Conservation (phyloP, 495 filamentous ascomycete genomes). For the Tuber calosporum region DNA sequence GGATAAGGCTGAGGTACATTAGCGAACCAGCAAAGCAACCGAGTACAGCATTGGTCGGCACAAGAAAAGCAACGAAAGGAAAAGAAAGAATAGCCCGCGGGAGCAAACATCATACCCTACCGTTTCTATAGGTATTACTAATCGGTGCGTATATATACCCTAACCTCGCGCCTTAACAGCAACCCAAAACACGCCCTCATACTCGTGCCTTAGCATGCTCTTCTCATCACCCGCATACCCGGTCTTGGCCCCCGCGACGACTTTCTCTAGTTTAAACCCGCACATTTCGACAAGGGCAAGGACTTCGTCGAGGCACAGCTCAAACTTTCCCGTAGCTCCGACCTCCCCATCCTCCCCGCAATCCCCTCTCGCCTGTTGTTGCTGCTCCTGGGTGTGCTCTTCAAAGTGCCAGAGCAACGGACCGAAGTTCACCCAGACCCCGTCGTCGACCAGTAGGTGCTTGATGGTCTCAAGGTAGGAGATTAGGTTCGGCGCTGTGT, state of each 20-base stretch:
- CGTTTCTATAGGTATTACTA: neutral
- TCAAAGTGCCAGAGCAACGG: conserved; percentile 45
- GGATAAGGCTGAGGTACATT: neutral
- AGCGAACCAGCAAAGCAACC: neutral
- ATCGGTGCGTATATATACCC: neutral
- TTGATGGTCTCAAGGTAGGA: conserved; percentile 47
- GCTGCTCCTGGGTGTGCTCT: conserved; percentile 22
- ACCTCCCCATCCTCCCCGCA: conserved; percentile 14
- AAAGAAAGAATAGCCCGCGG: neutral
- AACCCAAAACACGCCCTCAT: conserved; percentile 44
- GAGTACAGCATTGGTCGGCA: neutral
- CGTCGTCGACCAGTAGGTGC: conserved; percentile 43
- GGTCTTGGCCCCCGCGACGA: conserved; percentile 34
- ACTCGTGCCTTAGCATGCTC: conserved; percentile 42
- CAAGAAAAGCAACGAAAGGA: neutral
- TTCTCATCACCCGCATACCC: conserved; percentile 40
- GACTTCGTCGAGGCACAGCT: conserved; percentile 43
- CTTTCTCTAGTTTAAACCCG: conserved; percentile 42
- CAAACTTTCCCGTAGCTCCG: conserved; percentile 28
- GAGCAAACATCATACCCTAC: neutral
- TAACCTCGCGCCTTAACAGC: conserved; percentile 30
- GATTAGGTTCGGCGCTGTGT: conserved; percentile 48
- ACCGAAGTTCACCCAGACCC: conserved; percentile 48
- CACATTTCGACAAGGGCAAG: conserved; percentile 34
- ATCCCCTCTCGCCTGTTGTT: conserved; percentile 10